Evolutionary conservation across 306 rosid genomes (phyloP).

Genomic region (Lathyrus sativus): DNA sequence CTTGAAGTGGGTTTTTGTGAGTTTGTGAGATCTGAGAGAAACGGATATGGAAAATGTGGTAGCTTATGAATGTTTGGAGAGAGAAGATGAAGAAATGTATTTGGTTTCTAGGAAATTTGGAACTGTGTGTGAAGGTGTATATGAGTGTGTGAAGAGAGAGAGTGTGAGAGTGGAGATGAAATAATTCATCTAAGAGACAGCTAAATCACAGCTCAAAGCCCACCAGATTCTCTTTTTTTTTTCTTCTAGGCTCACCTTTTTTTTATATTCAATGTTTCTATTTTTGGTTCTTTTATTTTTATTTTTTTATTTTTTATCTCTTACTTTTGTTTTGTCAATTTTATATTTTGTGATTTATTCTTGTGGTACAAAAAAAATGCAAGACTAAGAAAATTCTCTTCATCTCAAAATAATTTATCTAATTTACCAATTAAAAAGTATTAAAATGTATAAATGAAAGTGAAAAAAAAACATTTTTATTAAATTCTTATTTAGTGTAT

Average conservation of each 20-base stretch:
- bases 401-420: no score
- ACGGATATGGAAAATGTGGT: slow-evolving; percentile 18
- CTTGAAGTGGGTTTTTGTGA: slow-evolving; percentile 21
- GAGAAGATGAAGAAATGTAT: neutral
- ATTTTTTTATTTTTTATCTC: neutral
- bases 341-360: no score
- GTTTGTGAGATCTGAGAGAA: slow-evolving; percentile 41
- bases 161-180: slow-evolving; percentile 31
- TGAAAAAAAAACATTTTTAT: no score
- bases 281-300: neutral
- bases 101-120: slow-evolving; percentile 67
- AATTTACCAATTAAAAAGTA: no score
- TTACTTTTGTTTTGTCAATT: no score
- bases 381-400: no score
- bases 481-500: no score
- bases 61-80: neutral
- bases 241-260: neutral
- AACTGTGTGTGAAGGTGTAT: slow-evolving; percentile 49
- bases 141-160: slow-evolving; percentile 32
- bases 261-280: neutral
- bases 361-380: no score
- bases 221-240: slow-evolving; percentile 52
- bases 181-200: slow-evolving; percentile 67
- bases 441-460: no score
- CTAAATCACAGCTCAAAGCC: slow-evolving; percentile 93